A percentile compares a stretch with the other conserved stretches of the same genome.
phyloP scores from a whole-genome alignment of 495 filamentous ascomycete species.

The Platismatia glauca region DNA sequence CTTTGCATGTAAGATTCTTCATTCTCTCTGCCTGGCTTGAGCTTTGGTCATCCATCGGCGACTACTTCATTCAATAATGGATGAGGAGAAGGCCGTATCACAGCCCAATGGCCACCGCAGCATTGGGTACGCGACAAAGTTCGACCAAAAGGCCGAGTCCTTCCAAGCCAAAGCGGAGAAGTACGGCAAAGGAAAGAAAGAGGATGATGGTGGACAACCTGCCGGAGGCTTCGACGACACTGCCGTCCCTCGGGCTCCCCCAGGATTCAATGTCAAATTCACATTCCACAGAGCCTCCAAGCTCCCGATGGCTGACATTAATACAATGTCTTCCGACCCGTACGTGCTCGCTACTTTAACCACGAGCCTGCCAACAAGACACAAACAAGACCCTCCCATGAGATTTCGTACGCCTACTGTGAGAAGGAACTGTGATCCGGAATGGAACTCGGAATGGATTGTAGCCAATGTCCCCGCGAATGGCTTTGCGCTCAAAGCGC shows the following conservation, averaged over 20 bases:
- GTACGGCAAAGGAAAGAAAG: slow-evolving; percentile 19
- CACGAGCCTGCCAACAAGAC: slow-evolving; percentile 53
- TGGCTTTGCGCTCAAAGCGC: slow-evolving; percentile 71
- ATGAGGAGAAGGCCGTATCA: slow-evolving; percentile 1
- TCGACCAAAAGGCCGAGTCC: slow-evolving; percentile 50
- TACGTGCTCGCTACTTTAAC: slow-evolving; percentile 64
- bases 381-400: slow-evolving; percentile 69
- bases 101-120: slow-evolving; percentile 21
- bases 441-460: slow-evolving; percentile 80
- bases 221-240: slow-evolving; percentile 74
- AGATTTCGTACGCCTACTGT: slow-evolving; percentile 69
- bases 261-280: slow-evolving; percentile 76
- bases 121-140: slow-evolving; percentile 30
- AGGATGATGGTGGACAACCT: slow-evolving; percentile 39
- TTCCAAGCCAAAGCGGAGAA: slow-evolving; percentile 43
- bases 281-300: slow-evolving; percentile 73
- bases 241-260: slow-evolving; percentile 59
- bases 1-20: too few relatives aligned
- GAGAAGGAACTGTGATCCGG: slow-evolving; percentile 57
- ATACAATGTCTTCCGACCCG: slow-evolving; percentile 71
- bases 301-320: slow-evolving; percentile 73
- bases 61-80: background rate
- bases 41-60: too few relatives aligned
- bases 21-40: too few relatives aligned
- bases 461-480: slow-evolving; percentile 72